A percentile compares a stretch with the other conserved stretches of the same genome.
Evolutionary conservation across 1,284 basidiomycete genomes (phyloP).

Genomic region (Sanghuangporus baumii): DNA sequence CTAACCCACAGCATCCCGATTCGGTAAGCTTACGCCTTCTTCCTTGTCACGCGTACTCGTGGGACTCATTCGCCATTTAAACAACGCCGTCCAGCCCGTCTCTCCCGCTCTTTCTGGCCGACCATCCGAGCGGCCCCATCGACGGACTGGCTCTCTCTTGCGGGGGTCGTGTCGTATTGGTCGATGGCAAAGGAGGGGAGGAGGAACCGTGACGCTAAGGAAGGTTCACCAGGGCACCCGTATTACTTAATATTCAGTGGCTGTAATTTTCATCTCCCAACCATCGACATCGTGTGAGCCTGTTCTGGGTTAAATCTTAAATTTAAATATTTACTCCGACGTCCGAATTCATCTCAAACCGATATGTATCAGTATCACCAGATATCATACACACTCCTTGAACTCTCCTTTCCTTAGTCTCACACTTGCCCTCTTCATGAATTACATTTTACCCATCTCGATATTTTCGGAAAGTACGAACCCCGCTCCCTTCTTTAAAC

Average conservation of each 20-base stretch:
- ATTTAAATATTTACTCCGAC: constrained; percentile 12
- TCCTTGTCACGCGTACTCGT: background rate
- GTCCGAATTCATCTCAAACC: background rate
- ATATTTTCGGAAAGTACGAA: background rate
- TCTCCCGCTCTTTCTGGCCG: background rate
- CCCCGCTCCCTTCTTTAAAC: background rate
- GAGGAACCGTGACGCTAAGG: constrained; percentile 1
- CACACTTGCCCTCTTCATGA: background rate
- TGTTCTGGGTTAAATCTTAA: constrained; percentile 2
- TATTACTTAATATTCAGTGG: constrained; percentile 9
- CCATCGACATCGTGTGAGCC: constrained; percentile 11
- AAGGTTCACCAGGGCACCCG: background rate
- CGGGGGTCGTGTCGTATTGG: background rate
- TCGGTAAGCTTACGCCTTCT: background rate
- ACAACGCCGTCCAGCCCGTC: background rate
- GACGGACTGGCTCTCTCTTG: background rate
- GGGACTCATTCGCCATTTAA: background rate
- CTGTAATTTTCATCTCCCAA: constrained; percentile 12
- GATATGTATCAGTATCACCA: too few species aligned
- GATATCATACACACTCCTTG: background rate
- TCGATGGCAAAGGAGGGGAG: background rate
- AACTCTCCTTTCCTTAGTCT: constrained; percentile 3
- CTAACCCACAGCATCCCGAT: background rate
- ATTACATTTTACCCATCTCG: background rate
- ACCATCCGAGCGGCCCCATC: background rate